These are phyloP conservation scores for Pontederia paniculata DNA, from an alignment of 176 grass and related monocot species.

Conservation along the genomic window DNA sequence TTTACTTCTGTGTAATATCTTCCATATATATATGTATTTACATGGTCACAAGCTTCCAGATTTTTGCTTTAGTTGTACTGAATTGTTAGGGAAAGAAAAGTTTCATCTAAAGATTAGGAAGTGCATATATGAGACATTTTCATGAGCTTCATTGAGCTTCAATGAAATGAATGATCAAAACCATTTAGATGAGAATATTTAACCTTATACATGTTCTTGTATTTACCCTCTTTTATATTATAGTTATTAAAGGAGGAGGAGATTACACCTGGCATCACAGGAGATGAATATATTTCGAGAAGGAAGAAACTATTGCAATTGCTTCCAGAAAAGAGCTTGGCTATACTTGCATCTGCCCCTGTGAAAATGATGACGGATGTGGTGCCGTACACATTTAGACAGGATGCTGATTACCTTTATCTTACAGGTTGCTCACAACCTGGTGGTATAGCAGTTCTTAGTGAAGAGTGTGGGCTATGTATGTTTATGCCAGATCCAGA, in stretches of 20 bases:
- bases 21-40: too few species aligned
- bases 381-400: slow-evolving; percentile 81
- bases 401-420: slow-evolving; percentile 77
- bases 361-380: slow-evolving; percentile 97
- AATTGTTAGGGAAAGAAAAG: too few species aligned
- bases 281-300: slow-evolving; percentile 62
- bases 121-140: too few species aligned
- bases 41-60: too few species aligned
- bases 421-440: slow-evolving; percentile 79
- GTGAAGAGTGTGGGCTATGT: slow-evolving; percentile 49
- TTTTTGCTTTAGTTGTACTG: too few species aligned
- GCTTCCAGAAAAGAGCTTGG: slow-evolving; percentile 68
- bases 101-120: too few species aligned
- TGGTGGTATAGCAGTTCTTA: slow-evolving; percentile 69
- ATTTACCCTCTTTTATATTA: slow-evolving; percentile 7
- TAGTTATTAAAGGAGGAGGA: slow-evolving; percentile 70
- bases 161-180: too few species aligned
- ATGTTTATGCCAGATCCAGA: slow-evolving; percentile 89
- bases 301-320: slow-evolving; percentile 56
- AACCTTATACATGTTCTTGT: background rate
- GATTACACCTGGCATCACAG: slow-evolving; percentile 69
- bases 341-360: slow-evolving; percentile 66
- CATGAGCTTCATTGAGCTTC: too few species aligned
- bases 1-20: too few species aligned
- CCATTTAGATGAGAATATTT: background rate